Evolutionary conservation across 768 basidiomycete genomes (phyloP), one percentile per base, ranked within the genome.

Genomic region (Hortiboletus campestris): DNA sequence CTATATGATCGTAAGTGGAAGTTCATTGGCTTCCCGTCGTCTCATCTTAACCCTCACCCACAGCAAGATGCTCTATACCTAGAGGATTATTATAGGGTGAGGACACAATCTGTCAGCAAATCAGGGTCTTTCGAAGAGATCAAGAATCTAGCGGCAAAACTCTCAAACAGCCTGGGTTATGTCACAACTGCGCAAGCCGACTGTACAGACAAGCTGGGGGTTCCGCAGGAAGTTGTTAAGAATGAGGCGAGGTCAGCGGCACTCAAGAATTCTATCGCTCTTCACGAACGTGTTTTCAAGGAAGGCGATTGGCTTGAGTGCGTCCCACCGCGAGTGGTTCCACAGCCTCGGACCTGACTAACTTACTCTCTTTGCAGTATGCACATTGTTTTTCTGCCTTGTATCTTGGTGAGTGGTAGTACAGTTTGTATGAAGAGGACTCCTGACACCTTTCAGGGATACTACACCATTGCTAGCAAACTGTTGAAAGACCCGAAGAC

Each of bases 21-120:
- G 17, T 6, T 6, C 14, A 13, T 12, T 6, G 2, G 6, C 9
- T 17, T 32, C 29, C 13, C 14, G 4, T 46, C 10, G 7, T 1
- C 9, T 25, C 3, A 9, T 32, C 17, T 17, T 1, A 9, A 46
- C 19, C 7, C n/a, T 6, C 20, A 22, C 3, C 11, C 14, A 32
- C 31, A 56, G 55, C 55, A 56, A 55, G 51, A 56, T 29, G 51
- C 38, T n/a, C 13, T 31, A 5, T 54, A 56, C 44, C 53, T 56
- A 12, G 55, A 56, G 31, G 29, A 55, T 34, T 56, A 34, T 17
- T 55, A 40, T 44, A 12, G 55, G 11, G n/a, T 52, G 6, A 39
- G 38, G 11, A 56, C 29, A 36, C 43, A 34, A 28, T 22, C 55
- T 12, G 36, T 55, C 31, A 6, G 20, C 6, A 38, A 25, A 19